Conservation (phyloP, 495 filamentous ascomycete genomes). For the Podospora pseudopauciseta region DNA sequence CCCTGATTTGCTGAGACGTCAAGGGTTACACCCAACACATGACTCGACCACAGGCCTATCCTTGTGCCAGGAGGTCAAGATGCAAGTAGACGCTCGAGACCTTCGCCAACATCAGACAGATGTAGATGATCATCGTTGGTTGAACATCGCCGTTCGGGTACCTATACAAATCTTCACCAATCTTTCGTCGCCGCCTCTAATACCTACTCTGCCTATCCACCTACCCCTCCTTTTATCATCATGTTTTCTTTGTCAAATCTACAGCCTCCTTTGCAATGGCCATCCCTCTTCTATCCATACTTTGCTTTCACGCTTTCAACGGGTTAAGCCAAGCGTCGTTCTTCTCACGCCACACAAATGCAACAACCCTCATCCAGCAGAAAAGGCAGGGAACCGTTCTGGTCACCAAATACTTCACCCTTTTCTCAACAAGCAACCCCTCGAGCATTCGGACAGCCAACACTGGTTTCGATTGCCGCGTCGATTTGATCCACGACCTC, state of each 20-base stretch:
- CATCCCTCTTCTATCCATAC: background rate
- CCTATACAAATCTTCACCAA: too few species aligned
- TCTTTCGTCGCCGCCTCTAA: too few species aligned
- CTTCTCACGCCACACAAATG: background rate
- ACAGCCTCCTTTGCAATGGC: too few species aligned
- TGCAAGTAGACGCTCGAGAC: too few species aligned
- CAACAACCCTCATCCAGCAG: background rate
- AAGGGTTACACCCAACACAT: background rate
- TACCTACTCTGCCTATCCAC: too few species aligned
- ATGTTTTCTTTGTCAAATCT: too few species aligned
- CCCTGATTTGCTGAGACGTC: background rate
- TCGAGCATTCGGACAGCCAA: conserved; percentile 16
- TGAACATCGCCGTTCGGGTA: too few species aligned
- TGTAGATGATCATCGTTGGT: too few species aligned
- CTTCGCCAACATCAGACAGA: too few species aligned
- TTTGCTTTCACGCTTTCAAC: background rate
- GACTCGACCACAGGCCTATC: background rate
- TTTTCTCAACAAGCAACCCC: conserved; percentile 14
- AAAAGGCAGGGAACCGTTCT: conserved; percentile 5
- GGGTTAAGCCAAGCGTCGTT: background rate
- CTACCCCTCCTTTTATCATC: too few species aligned
- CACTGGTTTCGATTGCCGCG: conserved; percentile 22
- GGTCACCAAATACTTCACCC: conserved; percentile 14
- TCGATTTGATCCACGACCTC: conserved; percentile 17
- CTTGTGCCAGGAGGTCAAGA: background rate